Percentiles rank a stretch among this genome's conserved stretches.
These are phyloP conservation scores for Phylloboletellus chloephorus DNA, from an alignment of 1,284 basidiomycete species.

Conservation along the genomic window DNA sequence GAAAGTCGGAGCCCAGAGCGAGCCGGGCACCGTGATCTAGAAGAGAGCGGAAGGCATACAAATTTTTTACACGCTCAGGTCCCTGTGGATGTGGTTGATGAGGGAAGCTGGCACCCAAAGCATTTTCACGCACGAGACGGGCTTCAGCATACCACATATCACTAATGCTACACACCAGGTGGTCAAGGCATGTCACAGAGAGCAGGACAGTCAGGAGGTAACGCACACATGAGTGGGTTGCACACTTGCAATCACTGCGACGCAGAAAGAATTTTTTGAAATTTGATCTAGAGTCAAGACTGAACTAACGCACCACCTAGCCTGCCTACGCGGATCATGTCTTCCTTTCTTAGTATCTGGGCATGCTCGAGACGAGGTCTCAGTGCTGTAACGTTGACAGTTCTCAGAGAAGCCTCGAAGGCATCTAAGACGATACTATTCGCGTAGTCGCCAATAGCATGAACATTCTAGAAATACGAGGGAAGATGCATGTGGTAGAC, in stretches of 20 bases:
- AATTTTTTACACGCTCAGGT: constrained; percentile 73
- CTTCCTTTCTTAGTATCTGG: constrained; percentile 71
- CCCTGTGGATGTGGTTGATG: constrained; percentile 44
- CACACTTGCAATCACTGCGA: constrained; percentile 66
- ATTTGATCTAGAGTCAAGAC: background rate
- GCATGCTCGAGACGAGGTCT: constrained; percentile 87
- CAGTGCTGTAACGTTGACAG: constrained; percentile 54
- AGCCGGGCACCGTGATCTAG: constrained; percentile 58
- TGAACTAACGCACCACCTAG: constrained; percentile 56
- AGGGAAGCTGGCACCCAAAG: no score
- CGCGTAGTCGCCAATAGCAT: constrained; percentile 89
- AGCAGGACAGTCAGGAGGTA: background rate
- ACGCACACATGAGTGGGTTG: constrained; percentile 87
- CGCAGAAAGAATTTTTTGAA: background rate
- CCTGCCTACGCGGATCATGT: constrained; percentile 69
- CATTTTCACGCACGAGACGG: constrained; percentile 52
- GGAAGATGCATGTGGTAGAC: constrained; percentile 3
- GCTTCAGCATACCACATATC: constrained; percentile 90
- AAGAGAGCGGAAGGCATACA: constrained; percentile 82
- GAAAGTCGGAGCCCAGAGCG: constrained; percentile 83
- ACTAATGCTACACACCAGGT: constrained; percentile 46
- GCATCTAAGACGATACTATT: constrained; percentile 81
- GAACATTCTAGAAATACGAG: constrained; percentile 59
- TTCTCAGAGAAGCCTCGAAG: constrained; percentile 64
- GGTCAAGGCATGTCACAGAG: background rate